A percentile compares a stretch with the other conserved stretches of the same genome.
phyloP scores from a whole-genome alignment of 805 yeast genomes.

The Saccharomycopsis sp. region DNA sequence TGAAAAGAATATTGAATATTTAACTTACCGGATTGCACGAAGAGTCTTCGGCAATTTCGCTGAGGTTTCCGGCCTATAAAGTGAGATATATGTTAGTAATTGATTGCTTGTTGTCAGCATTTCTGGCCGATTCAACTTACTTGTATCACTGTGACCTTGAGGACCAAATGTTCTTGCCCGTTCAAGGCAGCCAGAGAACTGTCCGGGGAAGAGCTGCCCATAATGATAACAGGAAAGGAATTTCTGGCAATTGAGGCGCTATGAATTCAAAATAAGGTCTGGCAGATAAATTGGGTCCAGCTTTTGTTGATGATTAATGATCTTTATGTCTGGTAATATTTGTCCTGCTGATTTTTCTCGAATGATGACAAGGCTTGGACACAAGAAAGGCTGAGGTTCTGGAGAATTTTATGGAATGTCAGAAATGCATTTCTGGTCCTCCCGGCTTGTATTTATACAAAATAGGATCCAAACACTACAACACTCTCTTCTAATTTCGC shows the following conservation, averaged over 20 bases:
- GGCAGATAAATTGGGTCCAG: background rate
- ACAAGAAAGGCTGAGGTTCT: no score
- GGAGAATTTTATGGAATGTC: no score
- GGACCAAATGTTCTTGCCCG: conserved; percentile 3
- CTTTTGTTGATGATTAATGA: background rate
- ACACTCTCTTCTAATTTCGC: no score
- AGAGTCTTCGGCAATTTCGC: background rate
- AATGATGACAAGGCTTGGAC: no score
- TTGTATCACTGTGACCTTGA: conserved; percentile 6
- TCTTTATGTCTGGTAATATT: background rate
- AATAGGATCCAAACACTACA: no score
- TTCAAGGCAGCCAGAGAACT: background rate
- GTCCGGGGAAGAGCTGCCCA: background rate
- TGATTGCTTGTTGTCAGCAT: no score
- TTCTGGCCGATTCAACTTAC: no score
- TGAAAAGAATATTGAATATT: no score
- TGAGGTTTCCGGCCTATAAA: conserved; percentile 7
- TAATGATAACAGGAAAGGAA: background rate
- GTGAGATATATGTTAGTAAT: background rate
- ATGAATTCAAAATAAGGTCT: background rate
- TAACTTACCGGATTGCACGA: conserved; percentile 4
- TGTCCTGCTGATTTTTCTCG: no score
- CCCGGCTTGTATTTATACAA: no score
- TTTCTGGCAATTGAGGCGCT: background rate
- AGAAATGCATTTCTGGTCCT: no score